phyloP scores from a whole-genome alignment of 805 yeast species.

The Zygosaccharomyces lentus region DNA sequence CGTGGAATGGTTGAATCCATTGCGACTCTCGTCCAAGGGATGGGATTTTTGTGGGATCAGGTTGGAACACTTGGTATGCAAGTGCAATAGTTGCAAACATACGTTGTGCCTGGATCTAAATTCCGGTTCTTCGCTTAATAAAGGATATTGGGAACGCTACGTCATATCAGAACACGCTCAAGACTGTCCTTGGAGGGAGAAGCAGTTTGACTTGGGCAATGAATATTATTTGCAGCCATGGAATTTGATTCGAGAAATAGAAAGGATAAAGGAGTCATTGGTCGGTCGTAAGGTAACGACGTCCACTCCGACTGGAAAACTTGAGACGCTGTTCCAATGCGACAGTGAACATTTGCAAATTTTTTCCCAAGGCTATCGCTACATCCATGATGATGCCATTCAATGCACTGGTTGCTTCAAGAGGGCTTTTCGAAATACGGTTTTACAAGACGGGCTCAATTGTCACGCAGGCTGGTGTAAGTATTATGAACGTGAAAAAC shows the following conservation, averaged over 20 bases:
- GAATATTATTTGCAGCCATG: conserved; percentile 15
- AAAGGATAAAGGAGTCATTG: conserved; percentile 6
- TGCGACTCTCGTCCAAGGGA: conserved; percentile 19
- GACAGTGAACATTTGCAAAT: conserved; percentile 4
- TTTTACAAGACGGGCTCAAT: conserved; percentile 9
- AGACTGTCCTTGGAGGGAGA: conserved; percentile 18
- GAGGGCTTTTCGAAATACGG: conserved; percentile 9
- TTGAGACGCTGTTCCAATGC: conserved; percentile 6
- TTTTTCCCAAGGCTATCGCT: conserved; percentile 17
- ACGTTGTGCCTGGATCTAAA: conserved; percentile 13
- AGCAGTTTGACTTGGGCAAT: conserved; percentile 9
- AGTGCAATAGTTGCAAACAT: conserved; percentile 15
- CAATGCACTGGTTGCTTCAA: conserved; percentile 19
- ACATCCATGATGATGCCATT: conserved; percentile 5
- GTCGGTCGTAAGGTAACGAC: neutral
- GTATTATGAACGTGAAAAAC: conserved; percentile 13
- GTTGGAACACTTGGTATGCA: conserved; percentile 3
- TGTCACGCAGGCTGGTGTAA: conserved; percentile 25
- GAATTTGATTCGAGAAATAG: conserved; percentile 15
- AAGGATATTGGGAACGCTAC: conserved; percentile 10
- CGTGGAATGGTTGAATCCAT: conserved; percentile 17
- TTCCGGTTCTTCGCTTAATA: conserved; percentile 6
- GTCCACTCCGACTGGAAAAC: neutral
- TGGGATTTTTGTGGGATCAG: conserved; percentile 13
- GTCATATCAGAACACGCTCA: conserved; percentile 8